Conservation (phyloP, 2,329 filamentous ascomycete genomes). For the Ascochyta fabae region DNA sequence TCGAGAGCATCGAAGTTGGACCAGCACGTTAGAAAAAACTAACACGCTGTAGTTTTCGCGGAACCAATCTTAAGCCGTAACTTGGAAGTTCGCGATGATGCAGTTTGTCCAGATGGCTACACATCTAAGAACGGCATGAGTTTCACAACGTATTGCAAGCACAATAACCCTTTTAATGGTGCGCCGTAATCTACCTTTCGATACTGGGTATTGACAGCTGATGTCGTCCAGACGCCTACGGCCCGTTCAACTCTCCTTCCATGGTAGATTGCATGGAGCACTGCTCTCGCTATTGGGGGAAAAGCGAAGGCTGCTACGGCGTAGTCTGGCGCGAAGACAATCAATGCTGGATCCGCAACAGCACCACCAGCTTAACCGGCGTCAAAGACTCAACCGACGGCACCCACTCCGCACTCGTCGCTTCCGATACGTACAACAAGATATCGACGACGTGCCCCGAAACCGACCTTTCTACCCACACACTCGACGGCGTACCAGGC, state of each 20-base stretch:
- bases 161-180: slow-evolving; percentile 41
- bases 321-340: slow-evolving; percentile 30
- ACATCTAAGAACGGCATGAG: slow-evolving; percentile 38
- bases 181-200: neutral
- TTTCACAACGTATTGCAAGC: slow-evolving; percentile 40
- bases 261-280: slow-evolving; percentile 40
- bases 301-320: slow-evolving; percentile 40
- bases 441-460: slow-evolving; percentile 32
- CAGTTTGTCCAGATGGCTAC: slow-evolving; percentile 30
- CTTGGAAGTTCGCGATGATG: slow-evolving; percentile 22
- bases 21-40: slow-evolving; percentile 11
- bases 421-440: slow-evolving; percentile 24
- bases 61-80: slow-evolving; percentile 21
- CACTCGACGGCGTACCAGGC: slow-evolving; percentile 28
- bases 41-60: slow-evolving; percentile 24
- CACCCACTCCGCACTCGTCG: slow-evolving; percentile 33
- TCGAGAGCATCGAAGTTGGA: neutral
- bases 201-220: neutral
- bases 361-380: slow-evolving; percentile 22
- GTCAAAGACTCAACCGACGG: slow-evolving; percentile 15
- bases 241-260: slow-evolving; percentile 20
- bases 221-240: slow-evolving; percentile 8
- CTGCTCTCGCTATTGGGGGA: slow-evolving; percentile 42
- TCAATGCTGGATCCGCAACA: slow-evolving; percentile 41
- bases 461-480: slow-evolving; percentile 30